These are phyloP conservation scores for Oxytropis ochrocephala DNA, from an alignment of 306 rosid species.

Conservation along the genomic window DNA sequence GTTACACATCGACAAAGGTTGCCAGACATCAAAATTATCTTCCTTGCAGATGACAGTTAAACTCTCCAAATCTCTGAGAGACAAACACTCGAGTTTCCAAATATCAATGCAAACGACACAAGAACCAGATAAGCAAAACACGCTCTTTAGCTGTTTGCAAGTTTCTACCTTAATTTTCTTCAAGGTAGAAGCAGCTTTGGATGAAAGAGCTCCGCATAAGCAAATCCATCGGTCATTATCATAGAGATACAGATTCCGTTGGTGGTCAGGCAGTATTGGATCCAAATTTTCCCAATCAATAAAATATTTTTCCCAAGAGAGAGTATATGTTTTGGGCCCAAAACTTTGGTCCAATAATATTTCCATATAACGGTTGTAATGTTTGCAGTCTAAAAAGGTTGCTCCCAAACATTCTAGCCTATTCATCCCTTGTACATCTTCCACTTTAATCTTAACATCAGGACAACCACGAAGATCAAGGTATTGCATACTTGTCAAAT, in stretches of 20 bases:
- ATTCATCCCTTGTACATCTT: background rate
- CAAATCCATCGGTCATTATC: background rate
- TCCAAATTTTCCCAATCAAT: background rate
- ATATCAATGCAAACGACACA: background rate
- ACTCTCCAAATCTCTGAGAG: background rate
- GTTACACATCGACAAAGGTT: background rate
- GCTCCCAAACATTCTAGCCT: background rate
- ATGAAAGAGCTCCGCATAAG: background rate
- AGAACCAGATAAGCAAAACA: constrained; percentile 3
- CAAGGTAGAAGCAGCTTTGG: background rate
- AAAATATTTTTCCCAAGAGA: background rate
- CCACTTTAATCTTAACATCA: background rate
- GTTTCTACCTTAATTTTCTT: accelerated
- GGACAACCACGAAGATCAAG: background rate
- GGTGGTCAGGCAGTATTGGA: background rate
- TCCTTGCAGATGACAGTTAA: background rate
- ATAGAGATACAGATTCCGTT: accelerated
- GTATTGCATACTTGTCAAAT: background rate
- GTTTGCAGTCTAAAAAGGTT: background rate
- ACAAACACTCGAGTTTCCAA: background rate
- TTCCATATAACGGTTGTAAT: background rate
- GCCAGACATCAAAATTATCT: background rate
- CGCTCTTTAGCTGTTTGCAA: background rate
- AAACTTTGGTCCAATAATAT: background rate
- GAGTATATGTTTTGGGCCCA: background rate